Percentiles rank a stretch among this genome's conserved stretches.
These are phyloP conservation scores for Schizophyllum amplum DNA, from an alignment of 1,284 basidiomycete genomes.

Conservation along the genomic window DNA sequence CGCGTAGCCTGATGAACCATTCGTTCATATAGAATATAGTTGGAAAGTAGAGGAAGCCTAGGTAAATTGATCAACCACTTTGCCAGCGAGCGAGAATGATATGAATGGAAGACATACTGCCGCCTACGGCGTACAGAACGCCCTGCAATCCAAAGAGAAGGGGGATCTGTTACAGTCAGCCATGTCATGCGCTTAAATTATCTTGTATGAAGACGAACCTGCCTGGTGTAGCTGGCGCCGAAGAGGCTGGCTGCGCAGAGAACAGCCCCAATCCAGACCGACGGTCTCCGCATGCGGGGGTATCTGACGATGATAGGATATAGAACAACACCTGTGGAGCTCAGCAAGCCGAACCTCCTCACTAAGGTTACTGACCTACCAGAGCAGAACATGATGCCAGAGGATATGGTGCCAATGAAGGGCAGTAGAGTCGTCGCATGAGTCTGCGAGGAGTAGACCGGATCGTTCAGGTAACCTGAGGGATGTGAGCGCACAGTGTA, in stretches of 20 bases:
- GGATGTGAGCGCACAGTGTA: not conserved
- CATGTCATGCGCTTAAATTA: not conserved
- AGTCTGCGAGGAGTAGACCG: slow-evolving; percentile 17
- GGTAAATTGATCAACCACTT: not conserved
- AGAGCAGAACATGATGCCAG: slow-evolving; percentile 27
- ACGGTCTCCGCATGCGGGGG: slow-evolving; percentile 20
- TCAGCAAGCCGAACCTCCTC: not conserved
- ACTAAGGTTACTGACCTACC: slow-evolving; percentile 14
- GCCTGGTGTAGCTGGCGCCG: slow-evolving; percentile 26
- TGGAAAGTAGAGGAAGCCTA: slow-evolving; percentile 28
- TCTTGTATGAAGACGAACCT: slow-evolving; percentile 12
- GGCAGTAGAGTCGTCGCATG: slow-evolving; percentile 24
- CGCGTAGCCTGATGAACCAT: slow-evolving; percentile 33
- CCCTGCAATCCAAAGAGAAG: slow-evolving; percentile 30
- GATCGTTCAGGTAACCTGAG: slow-evolving; percentile 24
- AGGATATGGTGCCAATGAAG: slow-evolving; percentile 23
- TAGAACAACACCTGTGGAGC: slow-evolving; percentile 17
- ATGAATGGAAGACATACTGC: too few relatives aligned
- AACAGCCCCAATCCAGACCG: slow-evolving; percentile 23
- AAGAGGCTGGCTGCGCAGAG: slow-evolving; percentile 24
- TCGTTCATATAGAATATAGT: slow-evolving; percentile 30
- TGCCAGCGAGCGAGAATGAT: not conserved
- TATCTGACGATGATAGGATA: slow-evolving; percentile 22
- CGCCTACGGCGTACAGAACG: slow-evolving; percentile 29
- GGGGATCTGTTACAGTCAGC: slow-evolving; percentile 18